Evolutionary conservation across 2,329 filamentous ascomycete species (phyloP).

Genomic region (Colletotrichum agaves): DNA sequence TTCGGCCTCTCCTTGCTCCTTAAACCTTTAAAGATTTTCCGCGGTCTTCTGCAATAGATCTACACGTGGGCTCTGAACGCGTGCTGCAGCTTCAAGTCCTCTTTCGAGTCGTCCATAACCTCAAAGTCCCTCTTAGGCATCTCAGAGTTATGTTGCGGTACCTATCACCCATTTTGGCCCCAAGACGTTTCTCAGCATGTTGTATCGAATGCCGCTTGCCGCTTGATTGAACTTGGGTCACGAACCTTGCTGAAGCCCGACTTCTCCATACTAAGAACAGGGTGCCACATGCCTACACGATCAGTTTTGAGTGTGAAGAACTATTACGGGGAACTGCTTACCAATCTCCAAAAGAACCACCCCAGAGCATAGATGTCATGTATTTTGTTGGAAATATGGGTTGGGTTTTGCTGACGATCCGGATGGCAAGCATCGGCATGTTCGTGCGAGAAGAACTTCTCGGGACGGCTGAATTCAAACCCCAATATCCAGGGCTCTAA

Average conservation of each 20-base stretch:
- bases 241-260: not conserved
- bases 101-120: not conserved
- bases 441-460: rapidly evolving
- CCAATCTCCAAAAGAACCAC: not conserved
- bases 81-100: not conserved
- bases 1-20: no score
- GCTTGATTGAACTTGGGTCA: not conserved
- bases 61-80: not conserved
- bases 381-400: not conserved
- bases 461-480: not conserved
- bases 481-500: not conserved
- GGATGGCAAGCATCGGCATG: not conserved
- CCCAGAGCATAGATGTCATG: not conserved
- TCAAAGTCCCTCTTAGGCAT: not conserved
- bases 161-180: not conserved
- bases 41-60: not conserved
- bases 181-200: not conserved
- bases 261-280: not conserved
- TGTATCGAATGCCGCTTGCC: not conserved
- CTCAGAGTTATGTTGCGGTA: not conserved
- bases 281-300: not conserved
- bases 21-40: not conserved
- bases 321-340: rapidly evolving
- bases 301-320: no score
- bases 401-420: not conserved